Percentiles rank a stretch among this genome's conserved stretches.
Evolutionary conservation across 2,329 filamentous ascomycete genomes (phyloP).

Genomic region (Claviceps capensis): DNA sequence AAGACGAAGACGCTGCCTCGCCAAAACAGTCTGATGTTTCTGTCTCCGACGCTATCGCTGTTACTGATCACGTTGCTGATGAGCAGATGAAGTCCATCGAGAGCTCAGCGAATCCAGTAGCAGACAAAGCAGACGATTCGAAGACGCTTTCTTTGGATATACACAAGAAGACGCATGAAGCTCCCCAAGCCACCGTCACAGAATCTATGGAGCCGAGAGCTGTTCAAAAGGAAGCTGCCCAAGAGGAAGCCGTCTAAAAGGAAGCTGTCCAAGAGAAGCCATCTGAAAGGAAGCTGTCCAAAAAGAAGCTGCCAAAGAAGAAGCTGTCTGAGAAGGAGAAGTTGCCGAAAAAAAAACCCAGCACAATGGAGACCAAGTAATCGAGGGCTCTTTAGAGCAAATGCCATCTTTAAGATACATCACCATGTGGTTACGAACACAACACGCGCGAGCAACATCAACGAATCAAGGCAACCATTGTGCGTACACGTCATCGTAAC

Average conservation of each 20-base stretch:
- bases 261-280: too few species aligned
- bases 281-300: too few species aligned
- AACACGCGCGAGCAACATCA: too few species aligned
- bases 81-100: background rate
- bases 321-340: too few species aligned
- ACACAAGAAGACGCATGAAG: background rate
- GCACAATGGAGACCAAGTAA: too few species aligned
- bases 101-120: background rate
- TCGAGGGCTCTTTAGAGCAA: too few species aligned
- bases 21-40: background rate
- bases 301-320: background rate
- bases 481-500: too few species aligned
- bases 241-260: too few species aligned
- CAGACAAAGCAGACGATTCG: background rate
- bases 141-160: background rate
- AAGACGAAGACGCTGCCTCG: background rate
- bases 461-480: too few species aligned
- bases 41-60: background rate
- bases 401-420: too few species aligned
- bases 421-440: too few species aligned
- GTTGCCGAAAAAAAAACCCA: background rate
- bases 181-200: background rate
- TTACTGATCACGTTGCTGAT: background rate
- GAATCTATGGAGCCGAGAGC: background rate
- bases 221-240: background rate